Percentiles rank a stretch among this genome's conserved stretches.
Conservation (phyloP, 1,284 basidiomycete genomes). For the Leccinum fuscescens region DNA sequence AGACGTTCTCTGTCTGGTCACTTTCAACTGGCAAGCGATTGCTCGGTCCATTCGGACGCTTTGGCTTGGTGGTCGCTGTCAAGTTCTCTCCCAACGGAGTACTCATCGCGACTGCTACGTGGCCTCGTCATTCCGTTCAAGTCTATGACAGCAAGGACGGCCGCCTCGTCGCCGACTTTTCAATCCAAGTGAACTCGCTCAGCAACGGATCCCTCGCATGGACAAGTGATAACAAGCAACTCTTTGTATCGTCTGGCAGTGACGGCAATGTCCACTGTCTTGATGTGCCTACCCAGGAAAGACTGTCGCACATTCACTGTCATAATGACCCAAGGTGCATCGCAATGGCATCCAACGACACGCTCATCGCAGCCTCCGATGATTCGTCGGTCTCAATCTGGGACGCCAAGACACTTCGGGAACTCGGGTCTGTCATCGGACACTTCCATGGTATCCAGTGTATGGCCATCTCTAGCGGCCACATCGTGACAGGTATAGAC, state of each 20-base stretch:
- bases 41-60: background rate
- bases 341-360: background rate
- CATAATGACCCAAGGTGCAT: background rate
- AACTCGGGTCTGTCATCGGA: background rate
- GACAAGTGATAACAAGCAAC: background rate
- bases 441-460: background rate
- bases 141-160: background rate
- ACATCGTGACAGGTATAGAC: background rate
- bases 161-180: background rate
- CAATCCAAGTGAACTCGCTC: background rate
- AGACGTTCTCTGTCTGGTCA: background rate
- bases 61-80: background rate
- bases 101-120: background rate
- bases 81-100: background rate
- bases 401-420: background rate
- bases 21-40: background rate
- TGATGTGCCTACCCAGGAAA: background rate
- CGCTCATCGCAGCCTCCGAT: background rate
- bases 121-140: background rate
- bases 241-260: background rate
- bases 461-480: background rate
- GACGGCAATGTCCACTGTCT: background rate
- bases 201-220: background rate
- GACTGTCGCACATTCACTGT: background rate
- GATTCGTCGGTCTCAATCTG: background rate